phyloP scores from a whole-genome alignment of 192 early-diverging fungal genomes.

The Backusella circina region DNA sequence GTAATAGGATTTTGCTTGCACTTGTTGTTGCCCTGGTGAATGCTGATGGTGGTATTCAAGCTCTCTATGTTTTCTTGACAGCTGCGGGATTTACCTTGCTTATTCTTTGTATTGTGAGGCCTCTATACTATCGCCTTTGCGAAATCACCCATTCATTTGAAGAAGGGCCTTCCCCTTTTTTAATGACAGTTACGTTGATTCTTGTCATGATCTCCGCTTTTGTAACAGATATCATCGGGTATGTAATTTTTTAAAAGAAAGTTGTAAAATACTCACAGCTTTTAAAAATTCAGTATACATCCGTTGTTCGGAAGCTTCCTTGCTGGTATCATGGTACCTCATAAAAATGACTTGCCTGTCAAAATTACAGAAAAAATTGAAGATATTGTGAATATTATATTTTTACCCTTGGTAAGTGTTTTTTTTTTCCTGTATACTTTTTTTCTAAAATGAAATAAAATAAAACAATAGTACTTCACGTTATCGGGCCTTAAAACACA shows the following conservation, averaged over 20 bases:
- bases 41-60: conserved; percentile 59
- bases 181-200: conserved; percentile 70
- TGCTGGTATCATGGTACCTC: conserved; percentile 84
- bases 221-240: conserved; percentile 76
- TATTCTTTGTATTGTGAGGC: conserved; percentile 62
- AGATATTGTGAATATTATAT: conserved; percentile 80
- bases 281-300: no score
- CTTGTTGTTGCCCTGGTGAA: conserved; percentile 85
- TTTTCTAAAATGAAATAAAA: neutral
- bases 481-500: conserved; percentile 89
- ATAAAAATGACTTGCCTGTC: conserved; percentile 84
- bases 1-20: conserved; percentile 50
- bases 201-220: conserved; percentile 69
- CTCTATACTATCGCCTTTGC: conserved; percentile 54
- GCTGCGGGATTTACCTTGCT: conserved; percentile 70
- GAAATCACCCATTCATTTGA: conserved; percentile 46
- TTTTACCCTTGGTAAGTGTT: conserved; percentile 72
- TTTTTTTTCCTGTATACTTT: neutral
- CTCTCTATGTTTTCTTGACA: conserved; percentile 79
- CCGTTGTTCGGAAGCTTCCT: conserved; percentile 93
- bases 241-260: no score
- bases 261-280: no score
- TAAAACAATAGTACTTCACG: conserved; percentile 69
- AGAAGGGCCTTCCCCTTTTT: conserved; percentile 50
- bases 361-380: conserved; percentile 90